Percentiles rank a stretch among this genome's conserved stretches.
phyloP scores from a whole-genome alignment of 2,329 filamentous ascomycete genomes.

The Fulvia fulva region DNA sequence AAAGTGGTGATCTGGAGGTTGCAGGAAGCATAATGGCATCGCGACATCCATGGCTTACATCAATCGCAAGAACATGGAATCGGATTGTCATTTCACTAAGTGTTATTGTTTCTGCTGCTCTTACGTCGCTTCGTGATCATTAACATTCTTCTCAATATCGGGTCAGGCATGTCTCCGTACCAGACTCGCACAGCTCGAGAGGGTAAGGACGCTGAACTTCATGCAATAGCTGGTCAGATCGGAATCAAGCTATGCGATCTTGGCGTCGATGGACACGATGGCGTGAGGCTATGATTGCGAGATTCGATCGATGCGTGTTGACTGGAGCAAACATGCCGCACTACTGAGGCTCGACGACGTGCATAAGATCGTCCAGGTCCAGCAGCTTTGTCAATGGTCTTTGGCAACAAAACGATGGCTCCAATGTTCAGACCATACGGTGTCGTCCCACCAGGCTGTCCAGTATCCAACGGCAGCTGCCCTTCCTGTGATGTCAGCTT shows the following conservation, averaged over 20 bases:
- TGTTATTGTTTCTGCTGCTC: too few relatives aligned
- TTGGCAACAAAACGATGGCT: not conserved
- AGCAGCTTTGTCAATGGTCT: not conserved
- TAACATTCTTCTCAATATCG: too few relatives aligned
- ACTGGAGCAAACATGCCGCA: not conserved
- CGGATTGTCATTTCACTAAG: too few relatives aligned
- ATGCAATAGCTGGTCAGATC: not conserved
- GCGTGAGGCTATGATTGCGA: not conserved
- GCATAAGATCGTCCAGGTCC: not conserved
- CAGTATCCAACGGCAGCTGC: not conserved
- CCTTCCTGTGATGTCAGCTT: not conserved
- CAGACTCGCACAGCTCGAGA: too few relatives aligned
- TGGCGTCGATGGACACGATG: not conserved
- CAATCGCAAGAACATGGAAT: too few relatives aligned
- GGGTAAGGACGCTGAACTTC: not conserved
- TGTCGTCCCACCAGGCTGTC: not conserved
- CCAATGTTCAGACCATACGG: not conserved
- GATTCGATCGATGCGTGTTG: not conserved
- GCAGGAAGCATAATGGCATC: too few relatives aligned
- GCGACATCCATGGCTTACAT: too few relatives aligned
- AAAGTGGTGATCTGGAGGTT: too few relatives aligned
- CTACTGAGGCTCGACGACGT: too few relatives aligned
- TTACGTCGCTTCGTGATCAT: too few relatives aligned
- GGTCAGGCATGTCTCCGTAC: too few relatives aligned
- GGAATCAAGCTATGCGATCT: not conserved